Conservation (phyloP, 805 yeast genomes). For the Barnettozyma siamensis region DNA sequence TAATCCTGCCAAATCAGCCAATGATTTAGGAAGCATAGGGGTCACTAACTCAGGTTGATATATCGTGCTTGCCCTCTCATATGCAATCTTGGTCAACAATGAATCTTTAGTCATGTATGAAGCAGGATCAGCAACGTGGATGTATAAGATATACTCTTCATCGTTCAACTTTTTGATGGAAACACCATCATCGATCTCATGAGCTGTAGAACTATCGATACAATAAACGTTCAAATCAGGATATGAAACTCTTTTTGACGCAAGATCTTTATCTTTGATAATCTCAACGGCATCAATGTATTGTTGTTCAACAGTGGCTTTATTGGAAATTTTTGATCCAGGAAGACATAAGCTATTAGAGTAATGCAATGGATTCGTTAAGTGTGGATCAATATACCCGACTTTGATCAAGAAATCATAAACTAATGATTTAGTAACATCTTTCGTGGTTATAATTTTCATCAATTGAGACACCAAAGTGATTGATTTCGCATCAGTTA, state of each 20-base stretch:
- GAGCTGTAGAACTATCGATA: slow-evolving; percentile 74
- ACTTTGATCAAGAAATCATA: slow-evolving; percentile 41
- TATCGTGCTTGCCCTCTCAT: slow-evolving; percentile 54
- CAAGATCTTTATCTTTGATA: slow-evolving; percentile 14
- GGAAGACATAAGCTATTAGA: slow-evolving; percentile 43
- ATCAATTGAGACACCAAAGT: slow-evolving; percentile 41
- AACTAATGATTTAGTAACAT: slow-evolving; percentile 48
- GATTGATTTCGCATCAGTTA: slow-evolving; percentile 40
- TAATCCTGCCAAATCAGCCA: slow-evolving; percentile 47
- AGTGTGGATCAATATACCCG: slow-evolving; percentile 16
- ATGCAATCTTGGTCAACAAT: slow-evolving; percentile 48
- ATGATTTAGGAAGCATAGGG: slow-evolving; percentile 64
- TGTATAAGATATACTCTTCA: slow-evolving; percentile 40
- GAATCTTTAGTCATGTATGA: slow-evolving; percentile 43
- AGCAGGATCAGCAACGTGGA: slow-evolving; percentile 87
- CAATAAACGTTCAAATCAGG: slow-evolving; percentile 59
- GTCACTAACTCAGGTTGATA: slow-evolving; percentile 64
- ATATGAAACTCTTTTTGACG: slow-evolving; percentile 34
- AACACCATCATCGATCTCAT: slow-evolving; percentile 92
- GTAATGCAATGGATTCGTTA: slow-evolving; percentile 47
- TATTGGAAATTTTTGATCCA: slow-evolving; percentile 33
- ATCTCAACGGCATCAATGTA: slow-evolving; percentile 33
- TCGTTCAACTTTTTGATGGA: slow-evolving; percentile 40
- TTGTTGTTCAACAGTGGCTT: slow-evolving; percentile 38
- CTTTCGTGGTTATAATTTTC: slow-evolving; percentile 29